Conservation (phyloP, 208 protist species). For the Lotmaria passim region DNA sequence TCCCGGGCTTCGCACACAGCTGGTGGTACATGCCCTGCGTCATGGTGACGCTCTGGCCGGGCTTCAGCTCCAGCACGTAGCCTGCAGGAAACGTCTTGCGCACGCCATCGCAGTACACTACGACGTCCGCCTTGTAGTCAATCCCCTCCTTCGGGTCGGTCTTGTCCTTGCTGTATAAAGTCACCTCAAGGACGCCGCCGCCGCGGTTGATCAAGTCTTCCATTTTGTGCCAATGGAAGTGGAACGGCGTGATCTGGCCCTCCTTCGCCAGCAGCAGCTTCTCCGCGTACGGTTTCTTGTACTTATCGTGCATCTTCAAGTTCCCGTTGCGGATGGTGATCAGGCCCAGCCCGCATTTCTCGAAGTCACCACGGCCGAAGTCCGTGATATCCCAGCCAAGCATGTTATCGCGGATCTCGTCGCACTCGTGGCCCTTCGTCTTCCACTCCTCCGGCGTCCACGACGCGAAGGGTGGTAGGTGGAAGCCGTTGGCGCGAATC, state of each 20-base stretch:
- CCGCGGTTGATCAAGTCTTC: constrained; percentile 32
- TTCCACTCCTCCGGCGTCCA: constrained; percentile 19
- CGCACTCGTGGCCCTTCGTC: constrained; percentile 23
- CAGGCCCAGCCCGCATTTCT: constrained; percentile 18
- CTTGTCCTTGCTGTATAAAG: constrained; percentile 9
- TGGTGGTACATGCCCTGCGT: constrained; percentile 25
- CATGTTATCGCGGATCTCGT: too few relatives aligned
- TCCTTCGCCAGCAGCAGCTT: constrained; percentile 21
- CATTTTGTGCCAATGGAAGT: constrained; percentile 29
- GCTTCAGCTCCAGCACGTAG: constrained; percentile 24
- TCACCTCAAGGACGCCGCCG: constrained; percentile 18
- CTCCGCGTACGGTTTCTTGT: constrained; percentile 7
- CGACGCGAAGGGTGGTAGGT: constrained; percentile 28
- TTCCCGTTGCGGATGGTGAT: constrained; percentile 21
- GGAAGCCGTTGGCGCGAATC: constrained; percentile 19
- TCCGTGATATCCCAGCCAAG: constrained; percentile 29
- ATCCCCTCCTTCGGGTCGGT: constrained; percentile 20
- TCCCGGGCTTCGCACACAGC: constrained; percentile 20
- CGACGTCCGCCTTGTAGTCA: constrained; percentile 14
- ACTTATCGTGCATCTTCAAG: constrained; percentile 11
- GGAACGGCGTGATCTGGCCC: constrained; percentile 20
- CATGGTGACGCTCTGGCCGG: constrained; percentile 26
- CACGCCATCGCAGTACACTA: constrained; percentile 22
- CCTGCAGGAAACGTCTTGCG: constrained; percentile 15
- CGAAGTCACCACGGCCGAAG: constrained; percentile 26